Conservation (phyloP, 164 flowering plant genomes). For the Umbilicus rupestris region DNA sequence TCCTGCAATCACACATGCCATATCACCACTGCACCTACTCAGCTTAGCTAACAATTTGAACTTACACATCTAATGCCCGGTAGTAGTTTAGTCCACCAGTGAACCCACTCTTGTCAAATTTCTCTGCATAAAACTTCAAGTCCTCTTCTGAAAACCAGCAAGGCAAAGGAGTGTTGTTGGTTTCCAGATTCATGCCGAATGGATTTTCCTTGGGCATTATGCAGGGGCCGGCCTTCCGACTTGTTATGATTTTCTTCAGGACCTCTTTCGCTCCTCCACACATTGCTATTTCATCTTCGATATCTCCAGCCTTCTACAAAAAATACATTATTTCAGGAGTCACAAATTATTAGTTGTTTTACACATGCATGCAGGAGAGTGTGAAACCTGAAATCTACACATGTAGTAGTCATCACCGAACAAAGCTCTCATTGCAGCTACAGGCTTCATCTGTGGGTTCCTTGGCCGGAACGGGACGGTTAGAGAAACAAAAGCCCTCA, state of each 20-base stretch:
- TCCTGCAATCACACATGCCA: neutral
- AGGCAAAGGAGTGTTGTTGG: neutral
- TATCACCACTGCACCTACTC: neutral
- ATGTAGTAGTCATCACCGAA: conserved; percentile 11
- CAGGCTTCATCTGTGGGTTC: neutral
- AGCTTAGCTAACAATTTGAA: too few relatives aligned
- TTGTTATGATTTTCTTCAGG: too few relatives aligned
- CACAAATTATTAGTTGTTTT: neutral
- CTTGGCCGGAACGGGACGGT: conserved; percentile 3
- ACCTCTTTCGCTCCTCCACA: too few relatives aligned
- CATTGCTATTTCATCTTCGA: too few relatives aligned
- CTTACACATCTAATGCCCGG: neutral
- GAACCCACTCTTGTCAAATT: neutral
- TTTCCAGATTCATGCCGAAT: neutral
- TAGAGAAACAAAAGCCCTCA: neutral
- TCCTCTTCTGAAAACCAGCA: conserved; percentile 4
- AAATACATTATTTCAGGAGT: neutral
- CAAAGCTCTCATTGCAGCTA: neutral
- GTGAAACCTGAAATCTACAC: conserved; percentile 11
- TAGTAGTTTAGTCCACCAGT: conserved; percentile 8
- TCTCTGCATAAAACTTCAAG: neutral
- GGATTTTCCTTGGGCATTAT: neutral
- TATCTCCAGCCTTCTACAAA: neutral
- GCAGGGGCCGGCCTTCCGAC: neutral
- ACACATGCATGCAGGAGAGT: too few relatives aligned